phyloP scores from a whole-genome alignment of 345 rosid genomes.

The Salix viminalis region DNA sequence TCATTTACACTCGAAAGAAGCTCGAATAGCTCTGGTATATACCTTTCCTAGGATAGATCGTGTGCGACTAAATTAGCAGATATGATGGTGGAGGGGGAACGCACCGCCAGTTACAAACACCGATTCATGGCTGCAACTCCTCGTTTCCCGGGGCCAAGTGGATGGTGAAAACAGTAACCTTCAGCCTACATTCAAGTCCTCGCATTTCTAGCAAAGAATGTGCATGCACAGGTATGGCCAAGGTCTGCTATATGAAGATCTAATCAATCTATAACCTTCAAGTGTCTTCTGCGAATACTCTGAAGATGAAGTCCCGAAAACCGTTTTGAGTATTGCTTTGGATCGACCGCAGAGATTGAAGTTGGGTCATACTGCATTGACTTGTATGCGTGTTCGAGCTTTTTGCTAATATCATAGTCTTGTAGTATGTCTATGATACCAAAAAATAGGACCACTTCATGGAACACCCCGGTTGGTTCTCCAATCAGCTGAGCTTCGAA shows the following conservation, averaged over 20 bases:
- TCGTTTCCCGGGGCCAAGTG: neutral
- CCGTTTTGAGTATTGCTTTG: slow-evolving; percentile 85
- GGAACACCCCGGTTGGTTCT: slow-evolving; percentile 76
- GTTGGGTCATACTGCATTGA: slow-evolving; percentile 94
- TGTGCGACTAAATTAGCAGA: slow-evolving; percentile 15
- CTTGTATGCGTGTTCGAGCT: slow-evolving; percentile 97
- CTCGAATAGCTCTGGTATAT: slow-evolving; percentile 10
- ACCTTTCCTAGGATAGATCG: slow-evolving; percentile 14
- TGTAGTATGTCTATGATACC: slow-evolving; percentile 95
- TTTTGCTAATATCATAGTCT: slow-evolving; percentile 97
- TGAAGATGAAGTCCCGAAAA: slow-evolving; percentile 81
- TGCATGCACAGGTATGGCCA: slow-evolving; percentile 23
- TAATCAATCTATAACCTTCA: slow-evolving; percentile 29
- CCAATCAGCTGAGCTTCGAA: slow-evolving; percentile 73
- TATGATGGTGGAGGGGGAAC: slow-evolving; percentile 11
- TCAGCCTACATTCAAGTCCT: neutral
- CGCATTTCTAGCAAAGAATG: slow-evolving; percentile 13
- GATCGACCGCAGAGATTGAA: slow-evolving; percentile 97
- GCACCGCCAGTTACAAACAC: neutral
- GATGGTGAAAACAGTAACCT: neutral
- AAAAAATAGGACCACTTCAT: slow-evolving; percentile 69
- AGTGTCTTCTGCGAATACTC: slow-evolving; percentile 73
- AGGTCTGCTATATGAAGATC: slow-evolving; percentile 15
- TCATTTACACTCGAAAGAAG: slow-evolving; percentile 32
- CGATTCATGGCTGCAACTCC: neutral